Evolutionary conservation across 164 flowering plant genomes (phyloP).

Genomic region (Hamamelis virginiana): DNA sequence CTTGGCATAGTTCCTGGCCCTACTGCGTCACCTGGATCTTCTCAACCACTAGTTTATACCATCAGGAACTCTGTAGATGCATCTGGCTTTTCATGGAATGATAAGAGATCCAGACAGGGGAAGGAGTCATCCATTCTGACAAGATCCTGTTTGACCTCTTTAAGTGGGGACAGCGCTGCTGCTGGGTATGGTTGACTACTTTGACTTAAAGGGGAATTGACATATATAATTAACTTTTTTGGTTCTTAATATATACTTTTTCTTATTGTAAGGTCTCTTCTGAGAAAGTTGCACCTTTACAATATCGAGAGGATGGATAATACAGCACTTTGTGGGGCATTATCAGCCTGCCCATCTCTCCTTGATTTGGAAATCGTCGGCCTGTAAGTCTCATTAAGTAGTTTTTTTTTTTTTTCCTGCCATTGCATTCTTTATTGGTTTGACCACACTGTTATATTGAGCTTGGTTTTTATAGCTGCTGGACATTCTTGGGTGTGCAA

Average conservation of each 20-base stretch:
- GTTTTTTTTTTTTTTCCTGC: conserved; percentile 1
- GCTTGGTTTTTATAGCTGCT: no score
- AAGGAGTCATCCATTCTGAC: conserved; percentile 72
- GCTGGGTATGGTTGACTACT: conserved; percentile 58
- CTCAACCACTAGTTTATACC: conserved; percentile 50
- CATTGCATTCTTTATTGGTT: not conserved
- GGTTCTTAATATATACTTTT: conserved; percentile 7
- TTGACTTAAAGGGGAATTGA: not conserved
- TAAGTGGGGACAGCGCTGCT: conserved; percentile 50
- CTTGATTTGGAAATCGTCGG: conserved; percentile 87
- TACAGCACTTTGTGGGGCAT: conserved; percentile 58
- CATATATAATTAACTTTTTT: not conserved
- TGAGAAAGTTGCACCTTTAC: conserved; percentile 78
- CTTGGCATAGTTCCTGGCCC: conserved; percentile 76
- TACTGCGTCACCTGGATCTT: conserved; percentile 33
- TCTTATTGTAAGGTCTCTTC: conserved; percentile 46
- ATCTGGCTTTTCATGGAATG: conserved; percentile 71
- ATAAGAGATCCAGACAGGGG: conserved; percentile 74
- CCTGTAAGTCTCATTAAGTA: conserved; percentile 60
- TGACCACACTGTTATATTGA: no score
- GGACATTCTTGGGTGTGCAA: no score
- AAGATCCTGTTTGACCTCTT: conserved; percentile 69
- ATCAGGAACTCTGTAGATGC: conserved; percentile 60
- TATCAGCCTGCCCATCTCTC: conserved; percentile 73
- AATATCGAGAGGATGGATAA: conserved; percentile 83